A percentile compares a stretch with the other conserved stretches of the same genome.
These are phyloP conservation scores for Rhizophlyctis rosea DNA, from an alignment of 192 early-diverging fungal species.

Conservation along the genomic window DNA sequence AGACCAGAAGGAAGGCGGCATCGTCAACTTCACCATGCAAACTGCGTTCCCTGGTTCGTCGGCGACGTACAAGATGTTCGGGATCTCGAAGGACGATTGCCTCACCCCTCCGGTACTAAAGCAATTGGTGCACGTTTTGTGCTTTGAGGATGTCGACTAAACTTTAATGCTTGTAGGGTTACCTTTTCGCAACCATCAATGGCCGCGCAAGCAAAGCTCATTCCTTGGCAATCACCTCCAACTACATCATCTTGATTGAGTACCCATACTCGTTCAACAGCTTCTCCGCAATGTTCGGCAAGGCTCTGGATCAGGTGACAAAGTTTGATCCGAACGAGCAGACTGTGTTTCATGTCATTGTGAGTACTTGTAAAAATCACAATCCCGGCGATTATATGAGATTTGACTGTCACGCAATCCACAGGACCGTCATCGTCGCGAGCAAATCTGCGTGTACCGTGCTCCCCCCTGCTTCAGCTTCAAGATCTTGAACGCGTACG, in stretches of 20 bases:
- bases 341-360: constrained; percentile 29
- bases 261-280: constrained; percentile 22
- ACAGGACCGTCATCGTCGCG: constrained; percentile 27
- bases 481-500: constrained; percentile 25
- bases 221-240: constrained; percentile 19
- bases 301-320: neutral
- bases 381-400: neutral
- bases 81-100: constrained; percentile 5
- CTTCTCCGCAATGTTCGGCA: neutral
- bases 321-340: constrained; percentile 22
- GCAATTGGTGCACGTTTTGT: too few relatives aligned
- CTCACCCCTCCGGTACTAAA: constrained; percentile 29
- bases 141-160: neutral
- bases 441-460: constrained; percentile 18
- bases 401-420: too few relatives aligned
- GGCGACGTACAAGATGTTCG: constrained; percentile 23
- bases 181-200: constrained; percentile 9
- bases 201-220: constrained; percentile 16
- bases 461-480: constrained; percentile 20
- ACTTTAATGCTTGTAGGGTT: constrained; percentile 4
- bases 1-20: neutral
- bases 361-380: neutral
- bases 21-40: constrained; percentile 27
- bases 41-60: neutral
- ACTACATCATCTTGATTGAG: constrained; percentile 25